Evolutionary conservation across 2,329 filamentous ascomycete species (phyloP), one percentile per base, ranked within the genome.

Genomic region (Trichoderma atroviride): DNA sequence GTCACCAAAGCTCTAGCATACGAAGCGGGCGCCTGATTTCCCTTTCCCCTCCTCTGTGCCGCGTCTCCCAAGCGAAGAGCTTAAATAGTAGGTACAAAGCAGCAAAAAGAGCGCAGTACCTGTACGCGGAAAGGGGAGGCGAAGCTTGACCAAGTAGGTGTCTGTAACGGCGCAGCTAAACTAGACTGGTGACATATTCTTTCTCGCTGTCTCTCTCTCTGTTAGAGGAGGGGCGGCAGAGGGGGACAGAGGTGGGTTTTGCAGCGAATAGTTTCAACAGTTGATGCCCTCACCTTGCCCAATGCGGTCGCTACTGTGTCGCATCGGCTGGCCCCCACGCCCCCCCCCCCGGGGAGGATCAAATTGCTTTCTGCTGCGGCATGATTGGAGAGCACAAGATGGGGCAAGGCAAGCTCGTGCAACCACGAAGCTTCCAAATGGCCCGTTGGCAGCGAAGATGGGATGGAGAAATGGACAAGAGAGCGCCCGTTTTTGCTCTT

Each of bases 321-420:
- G 63, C 63, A 66, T 50, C 57, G 63, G 63, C 35, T 58, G 63
- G 63, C 63, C 63, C 63, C 63, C 63, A 58, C 63, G 55, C 63
- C 53, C 53, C 27, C 53, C 53, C 27, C 40, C 33, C 52, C 27
- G 27, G 52, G 62, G 63, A 55, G 63, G 37, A 66, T 66, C 63
- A 66, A 57, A 52, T 58, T 35, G 35, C 13, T 22, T 13, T 47
- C 55, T 66, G 63, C 27, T 33, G 37, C 63, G 59, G 59, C 59
- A 52, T 62, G 43, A 62, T 35, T 47, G 59, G 59, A 22, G 14
- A n/a, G n/a, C 31, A 24, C 31, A 40, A 33, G 33, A 37, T 35
- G 22, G 31, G 29, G 50, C 35, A 22, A 37, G 59, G 29, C 33
- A 50, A 50, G 31, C 31, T 40, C 29, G 53, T 58, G 40, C 57